phyloP scores from a whole-genome alignment of 2,329 filamentous ascomycete genomes.

The Leptoxyphium fumago region DNA sequence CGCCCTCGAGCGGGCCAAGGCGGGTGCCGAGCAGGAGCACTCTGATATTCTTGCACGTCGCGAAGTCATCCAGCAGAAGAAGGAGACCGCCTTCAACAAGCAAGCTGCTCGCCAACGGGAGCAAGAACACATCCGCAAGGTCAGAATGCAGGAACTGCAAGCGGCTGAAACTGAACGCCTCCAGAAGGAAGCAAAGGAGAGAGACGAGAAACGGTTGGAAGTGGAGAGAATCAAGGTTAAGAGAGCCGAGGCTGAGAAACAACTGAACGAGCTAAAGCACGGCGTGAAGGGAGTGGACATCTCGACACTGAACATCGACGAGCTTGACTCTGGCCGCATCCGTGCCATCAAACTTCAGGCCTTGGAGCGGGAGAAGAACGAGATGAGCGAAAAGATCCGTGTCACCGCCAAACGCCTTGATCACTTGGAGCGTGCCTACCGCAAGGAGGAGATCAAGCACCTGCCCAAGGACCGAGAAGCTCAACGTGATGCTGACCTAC shows the following conservation, averaged over 20 bases:
- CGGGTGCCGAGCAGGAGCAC: constrained; percentile 85
- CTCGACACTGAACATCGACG: constrained; percentile 72
- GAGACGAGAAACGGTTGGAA: constrained; percentile 72
- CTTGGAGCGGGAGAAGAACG: constrained; percentile 95
- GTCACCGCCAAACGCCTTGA: constrained; percentile 92
- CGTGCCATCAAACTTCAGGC: constrained; percentile 90
- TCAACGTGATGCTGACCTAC: constrained; percentile 65
- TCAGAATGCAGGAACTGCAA: constrained; percentile 73
- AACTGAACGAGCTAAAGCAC: constrained; percentile 89
- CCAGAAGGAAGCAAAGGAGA: constrained; percentile 81
- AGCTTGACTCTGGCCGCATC: constrained; percentile 46
- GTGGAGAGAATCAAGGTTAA: constrained; percentile 64
- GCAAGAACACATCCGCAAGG: constrained; percentile 73
- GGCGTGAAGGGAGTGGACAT: constrained; percentile 74
- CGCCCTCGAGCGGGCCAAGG: constrained; percentile 67
- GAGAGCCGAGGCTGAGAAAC: constrained; percentile 52
- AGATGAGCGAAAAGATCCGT: constrained; percentile 78
- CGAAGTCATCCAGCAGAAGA: constrained; percentile 88
- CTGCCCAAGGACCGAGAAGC: constrained; percentile 68
- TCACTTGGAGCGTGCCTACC: constrained; percentile 90
- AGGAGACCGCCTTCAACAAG: constrained; percentile 83
- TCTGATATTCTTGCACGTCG: constrained; percentile 71
- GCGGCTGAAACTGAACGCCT: constrained; percentile 82
- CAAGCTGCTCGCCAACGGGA: constrained; percentile 83
- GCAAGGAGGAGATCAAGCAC: constrained; percentile 91